These are phyloP conservation scores for Colletotrichum scovillei DNA, from an alignment of 2,329 filamentous ascomycete genomes.

Conservation along the genomic window DNA sequence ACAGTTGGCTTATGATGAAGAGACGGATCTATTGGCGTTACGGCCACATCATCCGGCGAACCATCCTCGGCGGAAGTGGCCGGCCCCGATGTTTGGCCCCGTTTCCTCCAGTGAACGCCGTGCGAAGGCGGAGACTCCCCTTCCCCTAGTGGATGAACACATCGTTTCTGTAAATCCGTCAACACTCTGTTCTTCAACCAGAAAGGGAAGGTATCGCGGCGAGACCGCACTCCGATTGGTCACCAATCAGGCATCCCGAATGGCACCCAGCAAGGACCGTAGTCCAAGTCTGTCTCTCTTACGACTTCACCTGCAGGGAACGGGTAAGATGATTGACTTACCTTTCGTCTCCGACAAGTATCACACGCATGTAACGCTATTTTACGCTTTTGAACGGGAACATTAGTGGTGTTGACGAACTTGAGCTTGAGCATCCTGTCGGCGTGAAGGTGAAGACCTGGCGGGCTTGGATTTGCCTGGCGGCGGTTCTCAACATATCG, in stretches of 20 bases:
- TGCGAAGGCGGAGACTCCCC: slow-evolving; percentile 18
- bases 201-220: background rate
- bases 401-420: slow-evolving; percentile 36
- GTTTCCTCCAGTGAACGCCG: slow-evolving; percentile 6
- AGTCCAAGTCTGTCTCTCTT: background rate
- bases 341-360: slow-evolving; percentile 35
- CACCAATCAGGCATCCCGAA: too few relatives aligned
- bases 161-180: slow-evolving; percentile 33
- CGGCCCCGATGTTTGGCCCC: background rate
- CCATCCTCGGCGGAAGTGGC: background rate
- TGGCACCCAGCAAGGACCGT: background rate
- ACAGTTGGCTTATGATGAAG: background rate
- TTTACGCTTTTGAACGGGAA: slow-evolving; percentile 26
- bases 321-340: background rate
- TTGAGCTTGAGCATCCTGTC: slow-evolving; percentile 35
- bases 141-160: slow-evolving; percentile 23
- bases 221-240: slow-evolving; percentile 11
- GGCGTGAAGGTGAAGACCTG: background rate
- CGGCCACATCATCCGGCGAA: background rate
- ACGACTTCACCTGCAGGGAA: background rate
- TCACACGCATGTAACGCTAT: slow-evolving; percentile 34
- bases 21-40: background rate
- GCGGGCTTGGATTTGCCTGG: background rate
- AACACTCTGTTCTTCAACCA: background rate
- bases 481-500: background rate